Base-by-base conservation (phyloP, 306 rosid genomes). In the Urtica urens region DNA sequence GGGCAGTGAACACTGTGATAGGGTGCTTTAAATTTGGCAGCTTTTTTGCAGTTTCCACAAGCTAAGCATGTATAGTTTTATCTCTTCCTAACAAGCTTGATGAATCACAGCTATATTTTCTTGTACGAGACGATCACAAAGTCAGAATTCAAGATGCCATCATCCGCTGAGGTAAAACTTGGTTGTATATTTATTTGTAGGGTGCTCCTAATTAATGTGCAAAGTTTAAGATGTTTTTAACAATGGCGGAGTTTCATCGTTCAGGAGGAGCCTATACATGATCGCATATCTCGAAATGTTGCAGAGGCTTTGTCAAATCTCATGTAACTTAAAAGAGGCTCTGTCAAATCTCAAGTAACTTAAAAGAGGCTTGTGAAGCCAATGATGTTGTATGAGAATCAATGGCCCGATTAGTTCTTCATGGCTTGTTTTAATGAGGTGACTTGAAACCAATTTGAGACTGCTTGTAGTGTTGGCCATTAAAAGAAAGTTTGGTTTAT, bases 71-170 rank as follows among this genome's bases (percentile, higher is more conserved):
- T n/a, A n/a, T n/a, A n/a, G n/a, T n/a, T n/a, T n/a, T n/a, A n/a
- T n/a, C n/a, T n/a, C n/a, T n/a, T n/a, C n/a, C n/a, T n/a, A n/a
- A n/a, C n/a, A n/a, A n/a, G n/a, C n/a, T n/a, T 65, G 8, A 44
- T 14, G 30, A 41, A 67, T 53, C 47, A n/a, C 85, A 90, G 99
- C 53, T 90, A 90, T 52, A 85, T 90, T 46, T 90, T 81, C 81
- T 67, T 85, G 61, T 90, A 74, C 4, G 99, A 90, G 82, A 75
- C 94, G 7, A 84, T 90, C 50, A 84, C 99, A 45, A 75, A 77
- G 45, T 81, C 82, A 25, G 76, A 75, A 64, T 90, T 90, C 51
- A 75, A 81, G 56, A 8, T 79, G 60, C 80, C 65, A 26, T 60
- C 31, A 3, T n/a, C n/a, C n/a, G 21, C 72, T 3, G 71, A 79